Percentiles rank a stretch among this genome's conserved stretches.
phyloP scores from a whole-genome alignment of 2,329 filamentous ascomycete species.

The Verticillium alfalfae region DNA sequence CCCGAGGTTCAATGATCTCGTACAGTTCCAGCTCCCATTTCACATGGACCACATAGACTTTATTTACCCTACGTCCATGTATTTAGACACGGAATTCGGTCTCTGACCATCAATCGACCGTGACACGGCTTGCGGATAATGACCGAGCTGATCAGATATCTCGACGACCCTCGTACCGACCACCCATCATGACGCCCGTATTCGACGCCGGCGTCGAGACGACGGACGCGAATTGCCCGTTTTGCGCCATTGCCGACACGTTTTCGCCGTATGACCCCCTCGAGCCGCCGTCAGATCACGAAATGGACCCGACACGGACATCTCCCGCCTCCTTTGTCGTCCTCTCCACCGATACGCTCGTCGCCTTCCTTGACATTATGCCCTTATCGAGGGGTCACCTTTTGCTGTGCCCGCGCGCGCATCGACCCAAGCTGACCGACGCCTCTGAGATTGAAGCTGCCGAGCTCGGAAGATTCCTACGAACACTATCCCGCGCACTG shows the following conservation, averaged over 20 bases:
- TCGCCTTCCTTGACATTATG: conserved; percentile 92
- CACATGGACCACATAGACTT: neutral
- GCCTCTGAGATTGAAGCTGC: conserved; percentile 57
- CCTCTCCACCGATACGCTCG: conserved; percentile 68
- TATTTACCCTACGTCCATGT: neutral
- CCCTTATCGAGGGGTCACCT: conserved; percentile 81
- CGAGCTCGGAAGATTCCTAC: conserved; percentile 63
- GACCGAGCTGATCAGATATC: neutral
- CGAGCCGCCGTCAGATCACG: conserved; percentile 30
- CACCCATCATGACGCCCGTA: neutral
- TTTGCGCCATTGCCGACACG: conserved; percentile 52
- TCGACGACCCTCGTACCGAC: neutral
- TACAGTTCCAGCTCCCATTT: neutral
- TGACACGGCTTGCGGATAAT: neutral
- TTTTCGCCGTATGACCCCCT: conserved; percentile 43
- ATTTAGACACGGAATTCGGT: neutral
- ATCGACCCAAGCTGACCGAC: conserved; percentile 74
- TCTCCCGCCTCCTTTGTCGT: conserved; percentile 56
- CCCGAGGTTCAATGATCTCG: conserved; percentile 1
- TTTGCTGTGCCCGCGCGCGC: conserved; percentile 71
- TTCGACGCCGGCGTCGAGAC: conserved; percentile 13
- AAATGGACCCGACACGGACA: conserved; percentile 23
- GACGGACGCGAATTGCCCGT: conserved; percentile 45
- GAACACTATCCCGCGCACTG: conserved; percentile 67
- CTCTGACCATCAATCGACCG: neutral